Base-by-base conservation (phyloP, 257 asterid genomes). In the Perilla frutescens region DNA sequence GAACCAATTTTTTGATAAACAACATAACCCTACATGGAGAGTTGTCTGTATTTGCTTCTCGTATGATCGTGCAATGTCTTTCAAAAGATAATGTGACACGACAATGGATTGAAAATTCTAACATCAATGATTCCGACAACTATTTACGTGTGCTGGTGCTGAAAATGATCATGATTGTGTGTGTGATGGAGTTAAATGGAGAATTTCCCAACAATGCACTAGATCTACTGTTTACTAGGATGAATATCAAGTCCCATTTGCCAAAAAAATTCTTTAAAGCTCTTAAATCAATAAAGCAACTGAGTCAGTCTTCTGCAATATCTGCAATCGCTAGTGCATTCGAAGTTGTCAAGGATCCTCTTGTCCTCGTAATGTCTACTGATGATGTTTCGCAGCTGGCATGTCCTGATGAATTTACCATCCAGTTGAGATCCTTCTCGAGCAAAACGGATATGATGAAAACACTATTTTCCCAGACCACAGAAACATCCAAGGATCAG, bases 311-410 rank as follows among this genome's bases (percentile, higher is more conserved):
- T n/a, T n/a, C n/a, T n/a, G n/a, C 57, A 7, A 41, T 40, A 20
- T 47, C 69, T 58, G 74, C 53, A 10, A 62, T 84, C 63, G 84
- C 85, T 14, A 68, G 58, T 64, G 96, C 91, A 3, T 81, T 86
- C 69, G 69, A 75, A 66, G 60, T 36, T 34, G 49, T 81, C 6
- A 82, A 79, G 31, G 85, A 86, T 76, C 94, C 90, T 40, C 40
- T 85, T 36, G 80, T 88, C 37, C 62, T 82, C 59, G 83, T 86
- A 5, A 71, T 56, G 56, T 8, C 64, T 55, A 47, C 71, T 13
- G 78, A 34, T 5, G 43, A 12, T 29, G 51, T n/a, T n/a, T n/a
- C 14, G n/a, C n/a, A n/a, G n/a, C n/a, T n/a, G n/a, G n/a, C 7
- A 6, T 69, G 73, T 64, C 80, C 91, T 3, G 81, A 78, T 66